Base-by-base conservation (phyloP, 2,329 filamentous ascomycete genomes). In the Exophiala sideris region DNA sequence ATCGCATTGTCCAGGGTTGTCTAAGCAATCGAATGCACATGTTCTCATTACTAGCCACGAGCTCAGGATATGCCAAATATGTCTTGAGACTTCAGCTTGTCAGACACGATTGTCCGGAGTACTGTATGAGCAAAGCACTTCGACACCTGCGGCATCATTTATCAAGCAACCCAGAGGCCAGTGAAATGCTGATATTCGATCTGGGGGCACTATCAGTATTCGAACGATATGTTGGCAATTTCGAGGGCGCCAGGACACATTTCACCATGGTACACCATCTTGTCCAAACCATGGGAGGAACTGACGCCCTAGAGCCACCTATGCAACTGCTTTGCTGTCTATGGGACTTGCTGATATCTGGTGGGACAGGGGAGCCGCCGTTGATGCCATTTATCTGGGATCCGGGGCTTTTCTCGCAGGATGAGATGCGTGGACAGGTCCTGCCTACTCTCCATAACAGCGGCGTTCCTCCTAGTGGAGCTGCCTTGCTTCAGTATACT, bases 31-130 rank as follows among this genome's bases (percentile, higher is more conserved):
- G 53, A 16, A 59, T 59, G 57, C 57, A 59, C 32, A 59, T 59
- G 57, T 59, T 51, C 18, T 53, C 50, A 5, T n/a, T 59, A n/a
- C 50, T 59, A n/a, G 52, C 57, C 12, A 53, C 57, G 3, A 59
- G 57, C 21, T 48, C 40, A 4, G 52, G 53, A 5, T 54, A 45
- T 32, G 14, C 48, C 12, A 59, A 56, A 40, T 56, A 44, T 38
- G 40, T 59, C n/a, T 12, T 56, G 18, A 33, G 38, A 14, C 46
- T 50, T 2, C 57, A 45, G 18, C 44, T 51, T 3, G 53, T 56
- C 33, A 39, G 50, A 32, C 45, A 49, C n/a, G 57, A 55, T 36
- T 20, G 45, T 1, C 52, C 57, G 5, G 57, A 59, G 54, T 59
- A 54, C 16, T 59, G 57, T 42, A 59, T 51, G 49, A 50, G 50